These are phyloP conservation scores for Fusarium napiforme DNA, from an alignment of 2,329 filamentous ascomycete genomes.

Conservation along the genomic window DNA sequence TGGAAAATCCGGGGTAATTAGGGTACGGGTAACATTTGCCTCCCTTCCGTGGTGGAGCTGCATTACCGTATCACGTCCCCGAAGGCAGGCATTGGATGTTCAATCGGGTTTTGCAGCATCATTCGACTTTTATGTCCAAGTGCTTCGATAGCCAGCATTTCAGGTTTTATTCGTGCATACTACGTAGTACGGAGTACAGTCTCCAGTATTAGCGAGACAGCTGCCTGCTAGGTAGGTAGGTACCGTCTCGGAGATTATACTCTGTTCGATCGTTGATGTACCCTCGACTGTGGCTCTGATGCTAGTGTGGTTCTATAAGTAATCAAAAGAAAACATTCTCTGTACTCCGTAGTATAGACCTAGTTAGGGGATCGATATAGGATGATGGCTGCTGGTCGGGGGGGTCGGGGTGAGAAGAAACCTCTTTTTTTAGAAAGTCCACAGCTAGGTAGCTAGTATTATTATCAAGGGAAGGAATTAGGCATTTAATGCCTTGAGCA, in stretches of 20 bases:
- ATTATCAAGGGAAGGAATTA: not conserved
- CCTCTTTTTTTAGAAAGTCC: not conserved
- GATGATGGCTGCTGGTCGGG: not conserved
- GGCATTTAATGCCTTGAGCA: not conserved
- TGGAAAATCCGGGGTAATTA: slow-evolving; percentile 47
- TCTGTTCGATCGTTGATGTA: slow-evolving; percentile 1
- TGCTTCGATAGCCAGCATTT: slow-evolving; percentile 24
- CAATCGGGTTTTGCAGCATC: slow-evolving; percentile 21
- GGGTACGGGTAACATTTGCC: slow-evolving; percentile 34
- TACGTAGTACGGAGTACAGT: not conserved
- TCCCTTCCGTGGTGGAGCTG: slow-evolving; percentile 39
- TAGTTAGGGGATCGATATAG: not conserved
- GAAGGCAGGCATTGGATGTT: slow-evolving; percentile 7
- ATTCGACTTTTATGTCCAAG: slow-evolving; percentile 29
- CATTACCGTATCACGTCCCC: slow-evolving; percentile 4
- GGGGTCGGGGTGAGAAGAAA: not conserved
- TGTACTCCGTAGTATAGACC: not conserved
- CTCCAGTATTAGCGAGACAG: not conserved
- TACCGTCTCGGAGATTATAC: not conserved
- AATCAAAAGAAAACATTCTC: not conserved
- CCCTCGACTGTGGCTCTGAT: slow-evolving; percentile 1
- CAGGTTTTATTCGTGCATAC: not conserved
- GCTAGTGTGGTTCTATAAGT: not conserved
- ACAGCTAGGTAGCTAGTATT: not conserved
- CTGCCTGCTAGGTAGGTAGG: not conserved